Evolutionary conservation across 768 basidiomycete genomes (phyloP).

Genomic region (Amanita pallidorosea): DNA sequence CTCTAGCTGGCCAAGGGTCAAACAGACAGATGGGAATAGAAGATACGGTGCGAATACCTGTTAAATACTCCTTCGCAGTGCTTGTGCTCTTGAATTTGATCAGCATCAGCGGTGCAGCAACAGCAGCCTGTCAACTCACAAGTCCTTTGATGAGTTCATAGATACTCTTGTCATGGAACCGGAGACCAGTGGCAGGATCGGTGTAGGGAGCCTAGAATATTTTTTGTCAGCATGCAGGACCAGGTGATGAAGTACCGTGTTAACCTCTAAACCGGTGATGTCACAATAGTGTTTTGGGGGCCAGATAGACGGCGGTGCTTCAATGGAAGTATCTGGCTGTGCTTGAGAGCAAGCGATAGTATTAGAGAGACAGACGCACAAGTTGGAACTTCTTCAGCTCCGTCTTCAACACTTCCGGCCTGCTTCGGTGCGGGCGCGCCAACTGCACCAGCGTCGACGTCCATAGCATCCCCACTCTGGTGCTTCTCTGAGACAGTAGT

Average conservation of each 20-base stretch:
- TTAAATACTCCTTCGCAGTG: conserved; percentile 67
- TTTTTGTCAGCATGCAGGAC: neutral
- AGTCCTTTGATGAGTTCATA: conserved; percentile 73
- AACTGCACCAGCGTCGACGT: conserved; percentile 34
- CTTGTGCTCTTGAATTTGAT: conserved; percentile 41
- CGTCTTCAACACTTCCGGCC: conserved; percentile 10
- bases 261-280: conserved; percentile 75
- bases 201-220: conserved; percentile 63
- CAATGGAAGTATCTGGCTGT: conserved; percentile 60
- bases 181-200: conserved; percentile 67
- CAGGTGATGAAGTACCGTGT: neutral
- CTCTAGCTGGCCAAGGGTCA: conserved; percentile 19
- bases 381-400: conserved; percentile 54
- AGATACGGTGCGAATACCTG: conserved; percentile 27
- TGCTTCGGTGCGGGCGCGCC: neutral
- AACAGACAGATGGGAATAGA: neutral
- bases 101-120: neutral
- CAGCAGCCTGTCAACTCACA: conserved; percentile 25
- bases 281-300: conserved; percentile 76
- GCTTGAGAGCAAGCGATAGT: neutral
- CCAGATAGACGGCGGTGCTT: conserved; percentile 74
- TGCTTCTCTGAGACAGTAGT: neutral
- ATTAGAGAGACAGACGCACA: conserved; percentile 32
- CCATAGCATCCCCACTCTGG: conserved; percentile 29
- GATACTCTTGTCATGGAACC: conserved; percentile 82